Evolutionary conservation across 148 eudicot species (phyloP), one percentile per base, ranked within the genome.

Genomic region (Rhododendron ferrugineum): DNA sequence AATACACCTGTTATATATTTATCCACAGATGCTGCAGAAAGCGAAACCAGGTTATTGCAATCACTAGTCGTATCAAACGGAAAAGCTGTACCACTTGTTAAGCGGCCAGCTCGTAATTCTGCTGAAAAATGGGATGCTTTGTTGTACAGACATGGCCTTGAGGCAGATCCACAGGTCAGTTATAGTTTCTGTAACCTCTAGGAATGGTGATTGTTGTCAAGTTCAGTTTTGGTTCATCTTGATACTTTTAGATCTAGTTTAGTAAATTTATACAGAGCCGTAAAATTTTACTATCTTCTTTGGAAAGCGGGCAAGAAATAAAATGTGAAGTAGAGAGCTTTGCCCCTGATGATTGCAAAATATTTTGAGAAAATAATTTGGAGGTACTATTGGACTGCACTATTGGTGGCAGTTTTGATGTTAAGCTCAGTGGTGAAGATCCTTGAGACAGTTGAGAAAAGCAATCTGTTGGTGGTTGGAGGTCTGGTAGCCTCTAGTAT

Each of bases 71-170:
- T 89, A 80, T 83, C 88, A 70, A 94, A 93, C 50, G 98, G 99
- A 47, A 97, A 94, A 87, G 86, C 90, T 83, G 93, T 97, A 54
- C 98, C 99, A 7, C 98, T 95, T 83, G 92, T 97, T 74, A 91
- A 88, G 86, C 87, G 99, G 32, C 99, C 98, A 80, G 72, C 91
- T 64, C 93, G 94, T 26, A 90, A 91, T 90, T 85, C 94, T 83
- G 96, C 96, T 87, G 99, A 97, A 88, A 97, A 97, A 84, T 97
- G 99, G 99, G 98, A 97, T 95, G 98, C 99, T 90, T 87, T 97
- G 82, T 89, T 97, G 46, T 95, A 97, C 66, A 94, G 98, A 86
- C 93, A 93, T 68, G 91, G 92, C 23, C 92, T 95, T 16, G 93
- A 89, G 37, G 96, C 87, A 42, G 98, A 95, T 88, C 30, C 92